Conservation (phyloP, 2,329 filamentous ascomycete species). For the Fusarium duplospermum region DNA sequence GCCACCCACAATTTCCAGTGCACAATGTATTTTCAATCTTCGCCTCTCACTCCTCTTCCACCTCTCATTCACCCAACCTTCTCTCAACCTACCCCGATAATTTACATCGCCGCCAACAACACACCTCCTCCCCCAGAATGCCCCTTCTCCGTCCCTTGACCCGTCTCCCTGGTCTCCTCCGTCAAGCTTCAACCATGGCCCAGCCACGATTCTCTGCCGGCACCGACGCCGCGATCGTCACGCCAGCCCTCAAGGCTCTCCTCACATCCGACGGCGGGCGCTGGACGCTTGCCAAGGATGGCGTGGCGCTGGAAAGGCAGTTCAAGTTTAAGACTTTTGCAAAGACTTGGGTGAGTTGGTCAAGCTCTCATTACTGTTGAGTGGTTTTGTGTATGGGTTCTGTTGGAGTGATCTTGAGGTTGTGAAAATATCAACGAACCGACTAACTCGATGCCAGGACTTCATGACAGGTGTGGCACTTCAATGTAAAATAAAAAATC, state of each 20-base stretch:
- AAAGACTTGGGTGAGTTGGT: constrained; percentile 69
- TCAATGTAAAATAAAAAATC: constrained; percentile 74
- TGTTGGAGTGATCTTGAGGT: neutral
- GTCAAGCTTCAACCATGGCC: constrained; percentile 40
- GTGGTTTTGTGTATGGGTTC: neutral
- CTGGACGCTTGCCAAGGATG: constrained; percentile 64
- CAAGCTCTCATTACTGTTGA: neutral
- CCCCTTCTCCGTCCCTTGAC: constrained; percentile 8
- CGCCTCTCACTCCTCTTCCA: constrained; percentile 16
- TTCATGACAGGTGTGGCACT: constrained; percentile 80
- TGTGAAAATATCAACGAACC: neutral
- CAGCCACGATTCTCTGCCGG: constrained; percentile 58
- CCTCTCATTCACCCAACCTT: constrained; percentile 17
- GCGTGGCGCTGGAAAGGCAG: constrained; percentile 67
- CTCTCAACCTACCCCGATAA: constrained; percentile 16
- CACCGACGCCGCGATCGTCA: constrained; percentile 54
- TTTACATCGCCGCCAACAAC: constrained; percentile 1
- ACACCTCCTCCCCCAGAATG: constrained; percentile 25
- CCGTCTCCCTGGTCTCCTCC: constrained; percentile 20
- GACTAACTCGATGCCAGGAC: constrained; percentile 59
- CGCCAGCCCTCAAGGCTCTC: constrained; percentile 53
- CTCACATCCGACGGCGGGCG: constrained; percentile 53
- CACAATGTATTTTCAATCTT: constrained; percentile 23
- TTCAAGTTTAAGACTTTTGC: constrained; percentile 75
- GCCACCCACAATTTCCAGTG: neutral